Conservation (phyloP, 176 grass and related monocot genomes). For the Calamus simplicifolius region DNA sequence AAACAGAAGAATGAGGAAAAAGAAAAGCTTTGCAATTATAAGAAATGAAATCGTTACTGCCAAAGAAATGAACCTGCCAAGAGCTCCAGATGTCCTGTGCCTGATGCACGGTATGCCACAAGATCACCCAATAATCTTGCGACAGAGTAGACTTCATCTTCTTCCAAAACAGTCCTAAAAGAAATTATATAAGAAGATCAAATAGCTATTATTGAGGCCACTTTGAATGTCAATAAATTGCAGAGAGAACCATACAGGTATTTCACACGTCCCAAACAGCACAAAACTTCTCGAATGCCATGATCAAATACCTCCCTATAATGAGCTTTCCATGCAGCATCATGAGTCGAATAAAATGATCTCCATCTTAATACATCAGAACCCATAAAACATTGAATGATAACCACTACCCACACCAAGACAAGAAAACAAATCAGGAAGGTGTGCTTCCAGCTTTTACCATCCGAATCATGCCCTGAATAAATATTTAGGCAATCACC, state of each 20-base stretch:
- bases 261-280: slow-evolving; percentile 83
- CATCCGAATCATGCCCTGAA: no score
- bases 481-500: no score
- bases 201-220: no score
- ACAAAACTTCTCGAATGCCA: slow-evolving; percentile 92
- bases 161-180: slow-evolving; percentile 76
- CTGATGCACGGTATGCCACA: slow-evolving; percentile 98
- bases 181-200: slow-evolving; percentile 18
- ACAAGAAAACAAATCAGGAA: slow-evolving; percentile 63
- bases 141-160: slow-evolving; percentile 95
- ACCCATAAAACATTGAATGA: slow-evolving; percentile 83
- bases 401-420: slow-evolving; percentile 68
- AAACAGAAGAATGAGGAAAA: not conserved
- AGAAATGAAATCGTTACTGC: no score
- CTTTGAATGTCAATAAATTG: not conserved
- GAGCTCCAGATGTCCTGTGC: slow-evolving; percentile 92
- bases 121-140: slow-evolving; percentile 92
- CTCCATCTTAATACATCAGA: slow-evolving; percentile 88
- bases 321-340: slow-evolving; percentile 97
- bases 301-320: slow-evolving; percentile 98
- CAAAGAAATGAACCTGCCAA: slow-evolving; percentile 54
- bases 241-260: slow-evolving; percentile 66
- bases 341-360: slow-evolving; percentile 95
- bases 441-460: slow-evolving; percentile 25
- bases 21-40: no score